Conservation (phyloP, 148 eudicot species). For the Euryodendron excelsum region DNA sequence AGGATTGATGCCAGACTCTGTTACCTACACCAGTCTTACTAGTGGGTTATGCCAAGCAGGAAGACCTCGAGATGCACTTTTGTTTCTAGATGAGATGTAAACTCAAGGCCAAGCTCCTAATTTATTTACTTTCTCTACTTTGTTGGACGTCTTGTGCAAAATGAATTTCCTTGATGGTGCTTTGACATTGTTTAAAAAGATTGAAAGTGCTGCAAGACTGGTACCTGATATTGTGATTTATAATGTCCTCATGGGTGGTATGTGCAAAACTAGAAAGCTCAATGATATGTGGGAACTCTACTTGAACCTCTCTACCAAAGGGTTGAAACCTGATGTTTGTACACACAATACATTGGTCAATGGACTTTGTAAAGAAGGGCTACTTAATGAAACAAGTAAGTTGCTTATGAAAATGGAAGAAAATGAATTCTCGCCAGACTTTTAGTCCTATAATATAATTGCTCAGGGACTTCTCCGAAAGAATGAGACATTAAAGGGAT, state of each 20-base stretch:
- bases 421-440: slow-evolving; percentile 12
- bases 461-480: background rate
- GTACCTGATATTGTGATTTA: no score
- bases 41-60: background rate
- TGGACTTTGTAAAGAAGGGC: slow-evolving; percentile 5
- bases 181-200: no score
- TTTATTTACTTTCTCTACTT: background rate
- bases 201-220: no score
- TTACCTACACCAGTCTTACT: background rate
- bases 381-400: background rate
- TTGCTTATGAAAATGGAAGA: slow-evolving; percentile 15
- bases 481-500: background rate
- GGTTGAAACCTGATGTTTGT: no score
- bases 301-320: no score
- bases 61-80: background rate
- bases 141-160: no score
- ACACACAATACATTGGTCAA: slow-evolving; percentile 14
- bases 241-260: no score
- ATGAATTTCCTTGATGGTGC: no score
- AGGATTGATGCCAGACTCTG: no score
- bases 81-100: background rate
- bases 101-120: background rate
- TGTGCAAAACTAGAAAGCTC: no score
- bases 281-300: no score
- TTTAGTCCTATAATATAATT: slow-evolving; percentile 12